Conservation (phyloP, 176 grass and related monocot genomes). For the Phoenix dactylifera region DNA sequence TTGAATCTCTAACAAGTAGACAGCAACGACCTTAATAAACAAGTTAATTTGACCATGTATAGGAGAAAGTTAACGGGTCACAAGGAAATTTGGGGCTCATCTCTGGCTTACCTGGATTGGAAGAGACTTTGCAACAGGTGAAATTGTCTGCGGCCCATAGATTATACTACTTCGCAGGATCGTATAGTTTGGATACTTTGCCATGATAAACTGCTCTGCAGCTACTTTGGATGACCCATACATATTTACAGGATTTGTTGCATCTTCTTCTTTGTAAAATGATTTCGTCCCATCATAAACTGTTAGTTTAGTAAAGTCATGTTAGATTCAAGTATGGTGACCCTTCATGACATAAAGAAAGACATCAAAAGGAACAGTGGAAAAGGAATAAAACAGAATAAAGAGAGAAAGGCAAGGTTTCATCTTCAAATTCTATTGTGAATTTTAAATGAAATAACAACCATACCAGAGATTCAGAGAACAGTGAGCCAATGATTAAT, state of each 20-base stretch:
- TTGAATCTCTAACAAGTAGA: no score
- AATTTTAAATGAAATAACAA: no score
- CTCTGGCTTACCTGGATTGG: constrained; percentile 55
- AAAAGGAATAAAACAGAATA: not conserved
- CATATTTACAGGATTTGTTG: constrained; percentile 70
- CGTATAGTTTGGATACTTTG: constrained; percentile 58
- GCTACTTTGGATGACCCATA: constrained; percentile 83
- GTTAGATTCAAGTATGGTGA: constrained; percentile 2
- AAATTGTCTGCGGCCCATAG: constrained; percentile 83
- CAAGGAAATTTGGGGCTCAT: no score
- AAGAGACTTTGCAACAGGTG: constrained; percentile 79
- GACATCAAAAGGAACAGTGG: not conserved
- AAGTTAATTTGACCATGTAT: no score
- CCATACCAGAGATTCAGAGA: no score
- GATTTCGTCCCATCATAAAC: constrained; percentile 85
- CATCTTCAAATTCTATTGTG: no score
- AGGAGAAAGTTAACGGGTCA: no score
- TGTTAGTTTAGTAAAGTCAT: constrained; percentile 25
- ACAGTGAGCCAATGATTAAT: no score
- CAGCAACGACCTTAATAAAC: no score
- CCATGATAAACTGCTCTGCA: constrained; percentile 62
- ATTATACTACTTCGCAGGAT: constrained; percentile 96
- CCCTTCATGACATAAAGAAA: no score
- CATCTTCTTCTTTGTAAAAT: constrained; percentile 87
- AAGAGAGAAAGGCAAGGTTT: not conserved